Percentiles rank a stretch among this genome's conserved stretches.
Conservation (phyloP, 2,329 filamentous ascomycete genomes). For the Truncatella angustata region DNA sequence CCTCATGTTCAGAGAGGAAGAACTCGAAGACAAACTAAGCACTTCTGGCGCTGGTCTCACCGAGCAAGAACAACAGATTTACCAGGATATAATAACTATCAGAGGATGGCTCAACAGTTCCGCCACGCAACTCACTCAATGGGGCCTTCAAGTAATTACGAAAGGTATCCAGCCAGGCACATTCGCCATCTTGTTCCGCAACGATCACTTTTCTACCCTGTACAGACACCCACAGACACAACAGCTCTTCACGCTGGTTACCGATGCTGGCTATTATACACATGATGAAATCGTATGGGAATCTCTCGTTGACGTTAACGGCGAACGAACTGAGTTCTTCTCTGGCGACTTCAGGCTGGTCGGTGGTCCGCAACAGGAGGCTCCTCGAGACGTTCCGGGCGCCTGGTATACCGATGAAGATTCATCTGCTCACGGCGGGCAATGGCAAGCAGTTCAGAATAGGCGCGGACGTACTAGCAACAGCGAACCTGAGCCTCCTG, state of each 20-base stretch:
- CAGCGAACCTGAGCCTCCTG: slow-evolving; percentile 16
- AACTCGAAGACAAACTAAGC: slow-evolving; percentile 76
- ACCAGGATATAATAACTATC: slow-evolving; percentile 81
- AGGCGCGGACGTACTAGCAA: slow-evolving; percentile 25
- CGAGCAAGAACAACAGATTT: slow-evolving; percentile 71
- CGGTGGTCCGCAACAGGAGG: slow-evolving; percentile 49
- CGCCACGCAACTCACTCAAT: slow-evolving; percentile 82
- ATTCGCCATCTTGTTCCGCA: slow-evolving; percentile 89
- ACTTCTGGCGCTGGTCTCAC: slow-evolving; percentile 56
- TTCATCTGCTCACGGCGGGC: slow-evolving; percentile 30
- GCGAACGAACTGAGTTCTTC: slow-evolving; percentile 77
- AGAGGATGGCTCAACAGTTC: slow-evolving; percentile 77
- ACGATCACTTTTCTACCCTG: slow-evolving; percentile 94
- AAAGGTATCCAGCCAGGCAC: slow-evolving; percentile 71
- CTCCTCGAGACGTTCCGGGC: slow-evolving; percentile 12
- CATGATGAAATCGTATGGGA: slow-evolving; percentile 97
- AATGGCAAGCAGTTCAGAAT: slow-evolving; percentile 57
- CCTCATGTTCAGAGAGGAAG: slow-evolving; percentile 83
- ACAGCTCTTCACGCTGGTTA: slow-evolving; percentile 80
- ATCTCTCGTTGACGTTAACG: slow-evolving; percentile 83
- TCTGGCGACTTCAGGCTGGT: slow-evolving; percentile 88
- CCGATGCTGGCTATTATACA: slow-evolving; percentile 83
- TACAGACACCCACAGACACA: slow-evolving; percentile 81
- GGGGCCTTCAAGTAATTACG: slow-evolving; percentile 74
- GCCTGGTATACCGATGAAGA: slow-evolving; percentile 18